Base-by-base conservation (phyloP, 2,329 filamentous ascomycete genomes). In the Sarocladium kiliense region DNA sequence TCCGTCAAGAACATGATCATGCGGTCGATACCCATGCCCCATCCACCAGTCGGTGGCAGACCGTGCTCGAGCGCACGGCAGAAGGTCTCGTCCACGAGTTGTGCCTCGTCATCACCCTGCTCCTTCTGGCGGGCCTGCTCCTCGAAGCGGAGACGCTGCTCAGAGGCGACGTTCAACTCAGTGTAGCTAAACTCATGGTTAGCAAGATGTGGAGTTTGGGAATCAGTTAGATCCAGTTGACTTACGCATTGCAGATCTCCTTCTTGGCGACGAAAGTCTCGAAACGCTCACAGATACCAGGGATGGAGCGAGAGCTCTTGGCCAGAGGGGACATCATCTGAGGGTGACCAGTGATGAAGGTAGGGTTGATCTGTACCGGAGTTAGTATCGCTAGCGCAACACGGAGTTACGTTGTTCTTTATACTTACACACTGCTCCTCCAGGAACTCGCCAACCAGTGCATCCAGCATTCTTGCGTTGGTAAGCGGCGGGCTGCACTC, bases 121-220 rank as follows among this genome's bases (percentile, higher is more conserved):
- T 86, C 91, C 83, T 97, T 97, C 78, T 97, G 92, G 65, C 85
- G 82, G 3, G 92, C 93, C 76, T 99, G 94, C 82, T 97, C 93
- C 72, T 96, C 91, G 60, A 75, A 75, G 21, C 91, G 85, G 60
- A 93, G 76, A 59, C 94, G 85, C 78, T 99, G 94, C 73, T 97
- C 92, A 66, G 96, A 93, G 56, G 93, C 91, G 66, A 97, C 90
- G 79, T 75, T 75, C 81, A 99, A 86, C 84, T 99, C 94, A 37
- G 93, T 97, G 76, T 97, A 95, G 26, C 67, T 69, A 50, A 4
- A 10, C 3, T n/a, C 25, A 21, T 30, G 14, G 32, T 60, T 42
- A 58, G 57, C 12, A 42, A 32, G n/a, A 5, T 7, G 41, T 26
- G 3, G 32, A 7, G 27, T 12, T 41, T 27, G 4, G n/a, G 11